A percentile compares a stretch with the other conserved stretches of the same genome.
Evolutionary conservation across 345 rosid genomes (phyloP).

Genomic region (Euphorbia tirucalli): DNA sequence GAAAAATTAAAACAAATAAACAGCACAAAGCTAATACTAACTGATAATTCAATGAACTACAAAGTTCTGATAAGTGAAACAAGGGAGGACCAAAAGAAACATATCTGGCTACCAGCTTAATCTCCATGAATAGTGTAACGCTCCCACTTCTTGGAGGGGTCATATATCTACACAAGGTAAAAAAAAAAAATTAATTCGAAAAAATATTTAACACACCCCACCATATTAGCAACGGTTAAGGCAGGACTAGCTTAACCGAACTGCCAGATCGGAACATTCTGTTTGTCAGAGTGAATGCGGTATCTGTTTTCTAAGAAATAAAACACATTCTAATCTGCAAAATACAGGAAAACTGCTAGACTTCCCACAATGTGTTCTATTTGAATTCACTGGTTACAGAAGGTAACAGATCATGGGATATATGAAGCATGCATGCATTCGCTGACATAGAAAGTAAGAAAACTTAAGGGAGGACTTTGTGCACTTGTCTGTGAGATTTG

Average conservation of each 20-base stretch:
- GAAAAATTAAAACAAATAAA: too few relatives aligned
- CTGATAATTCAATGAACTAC: background rate
- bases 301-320: background rate
- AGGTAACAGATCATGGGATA: background rate
- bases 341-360: background rate
- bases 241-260: background rate
- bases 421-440: background rate
- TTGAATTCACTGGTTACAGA: too few relatives aligned
- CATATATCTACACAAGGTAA: conserved; percentile 56
- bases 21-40: background rate
- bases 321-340: background rate
- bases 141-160: conserved; percentile 88
- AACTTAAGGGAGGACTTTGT: background rate
- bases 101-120: conserved; percentile 24
- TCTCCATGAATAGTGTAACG: conserved; percentile 96
- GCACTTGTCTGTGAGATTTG: too few relatives aligned
- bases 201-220: background rate
- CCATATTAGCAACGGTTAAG: background rate
- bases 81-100: background rate
- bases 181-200: background rate
- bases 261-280: background rate
- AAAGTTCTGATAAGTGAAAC: background rate
- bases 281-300: background rate
- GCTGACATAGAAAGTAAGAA: background rate
- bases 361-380: too few relatives aligned